These are phyloP conservation scores for Cercophora scortea DNA, from an alignment of 495 filamentous ascomycete species.

Conservation along the genomic window DNA sequence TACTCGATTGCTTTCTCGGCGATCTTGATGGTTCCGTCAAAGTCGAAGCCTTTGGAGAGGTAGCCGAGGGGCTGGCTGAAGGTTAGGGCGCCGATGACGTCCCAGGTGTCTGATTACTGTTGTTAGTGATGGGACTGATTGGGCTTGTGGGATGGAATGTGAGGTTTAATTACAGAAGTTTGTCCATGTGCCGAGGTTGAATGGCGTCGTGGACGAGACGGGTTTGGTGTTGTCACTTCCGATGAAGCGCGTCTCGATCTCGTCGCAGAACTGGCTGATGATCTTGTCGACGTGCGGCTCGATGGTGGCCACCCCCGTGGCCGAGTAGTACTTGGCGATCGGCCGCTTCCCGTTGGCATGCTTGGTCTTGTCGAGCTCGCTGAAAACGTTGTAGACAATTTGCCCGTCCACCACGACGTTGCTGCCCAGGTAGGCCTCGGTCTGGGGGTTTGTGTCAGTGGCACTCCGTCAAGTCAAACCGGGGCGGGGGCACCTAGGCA, in stretches of 20 bases:
- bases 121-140: background rate
- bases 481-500: background rate
- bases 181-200: slow-evolving; percentile 18
- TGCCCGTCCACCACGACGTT: slow-evolving; percentile 23
- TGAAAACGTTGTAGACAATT: slow-evolving; percentile 32
- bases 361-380: slow-evolving; percentile 14
- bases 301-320: slow-evolving; percentile 18
- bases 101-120: slow-evolving; percentile 19
- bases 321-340: slow-evolving; percentile 28
- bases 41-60: slow-evolving; percentile 22
- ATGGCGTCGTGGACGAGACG: background rate
- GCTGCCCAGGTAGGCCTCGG: slow-evolving; percentile 25
- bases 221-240: background rate
- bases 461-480: background rate
- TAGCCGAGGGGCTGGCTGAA: slow-evolving; percentile 31
- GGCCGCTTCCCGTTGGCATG: slow-evolving; percentile 26
- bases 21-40: slow-evolving; percentile 10
- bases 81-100: slow-evolving; percentile 22
- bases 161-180: slow-evolving; percentile 13
- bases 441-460: slow-evolving; percentile 14
- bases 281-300: slow-evolving; percentile 25
- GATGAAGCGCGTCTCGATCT: slow-evolving; percentile 12
- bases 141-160: background rate
- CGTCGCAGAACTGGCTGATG: slow-evolving; percentile 8
- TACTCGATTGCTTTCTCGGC: slow-evolving; percentile 11